Evolutionary conservation across 2,329 filamentous ascomycete species (phyloP), one percentile per base, ranked within the genome.

Genomic region (Trichophaea hybrida): DNA sequence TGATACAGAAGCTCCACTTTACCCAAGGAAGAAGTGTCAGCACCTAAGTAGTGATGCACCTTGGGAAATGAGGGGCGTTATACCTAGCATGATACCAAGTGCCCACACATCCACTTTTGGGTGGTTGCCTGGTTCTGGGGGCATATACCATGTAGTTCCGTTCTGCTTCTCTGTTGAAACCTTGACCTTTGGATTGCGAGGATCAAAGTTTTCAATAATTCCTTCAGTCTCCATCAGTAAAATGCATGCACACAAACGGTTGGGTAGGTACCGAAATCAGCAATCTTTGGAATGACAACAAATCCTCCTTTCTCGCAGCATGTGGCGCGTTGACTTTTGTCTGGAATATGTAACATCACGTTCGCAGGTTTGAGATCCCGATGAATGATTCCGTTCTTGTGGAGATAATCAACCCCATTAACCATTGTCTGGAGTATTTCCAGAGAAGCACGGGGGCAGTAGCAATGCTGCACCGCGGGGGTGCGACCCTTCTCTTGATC

Each of bases 361-460:
- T 86, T 86, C 2, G 78, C 80, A 0, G 83, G 83, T 66, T 86
- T 86, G 24, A 86, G 73, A 67, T 86, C 83, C 7, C 82, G 78
- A 66, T 86, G 83, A 0, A 84, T 76, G 52, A 85, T 78, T 5
- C 75, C 75, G 60, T 80, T 75, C 0, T 73, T 71, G 65, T 86
- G 83, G 1, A 85, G 74, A 66, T 86, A 85, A 59, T 82, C 76
- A 2, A 85, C 77, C 1, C 82, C 83, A 6, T 81, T 77, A 1
- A 84, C 71, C 34, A 85, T 78, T 1, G 76, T 76, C 10, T 78
- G 70, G n/a, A 85, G 73, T 1, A 86, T 72, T 35, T 74, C 74
- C 2, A 84, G 68, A 0, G 81, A 79, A 0, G 80, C 75, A 35
- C 76, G 69, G 1, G 79, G 67, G 66, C 85, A 82, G 69, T 81